These are phyloP conservation scores for Colletotrichum sp. DNA, from an alignment of 2,329 filamentous ascomycete genomes.

Conservation along the genomic window DNA sequence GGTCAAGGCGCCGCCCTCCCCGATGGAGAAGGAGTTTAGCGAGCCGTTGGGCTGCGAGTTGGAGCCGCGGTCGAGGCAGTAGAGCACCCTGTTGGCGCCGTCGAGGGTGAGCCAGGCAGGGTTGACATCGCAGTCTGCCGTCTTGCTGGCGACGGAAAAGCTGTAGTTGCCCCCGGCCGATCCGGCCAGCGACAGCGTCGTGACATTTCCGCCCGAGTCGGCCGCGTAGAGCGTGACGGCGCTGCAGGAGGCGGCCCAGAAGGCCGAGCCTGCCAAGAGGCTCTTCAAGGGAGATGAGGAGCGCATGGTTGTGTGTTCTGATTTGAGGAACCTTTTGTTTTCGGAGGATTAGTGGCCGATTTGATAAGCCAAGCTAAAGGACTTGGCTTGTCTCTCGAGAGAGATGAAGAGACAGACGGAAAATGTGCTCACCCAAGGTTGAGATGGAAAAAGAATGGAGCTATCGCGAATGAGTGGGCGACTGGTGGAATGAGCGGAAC, in stretches of 20 bases:
- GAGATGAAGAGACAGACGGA: background rate
- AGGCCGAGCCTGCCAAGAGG: conserved; percentile 7
- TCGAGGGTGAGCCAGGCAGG: conserved; percentile 22
- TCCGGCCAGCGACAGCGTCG: conserved; percentile 19
- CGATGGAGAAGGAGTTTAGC: conserved; percentile 23
- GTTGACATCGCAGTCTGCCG: conserved; percentile 21
- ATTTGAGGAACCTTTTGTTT: background rate
- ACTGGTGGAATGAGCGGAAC: background rate
- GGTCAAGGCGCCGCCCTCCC: conserved; percentile 14
- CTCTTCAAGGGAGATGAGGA: background rate
- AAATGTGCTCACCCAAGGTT: background rate
- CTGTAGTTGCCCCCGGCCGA: conserved; percentile 8
- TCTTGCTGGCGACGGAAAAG: conserved; percentile 19
- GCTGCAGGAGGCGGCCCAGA: conserved; percentile 4
- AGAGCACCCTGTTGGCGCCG: conserved; percentile 14
- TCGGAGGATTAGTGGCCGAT: background rate
- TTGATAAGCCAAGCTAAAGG: background rate
- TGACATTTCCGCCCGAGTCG: conserved; percentile 24
- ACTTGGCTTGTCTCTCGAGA: background rate
- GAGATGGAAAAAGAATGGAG: background rate
- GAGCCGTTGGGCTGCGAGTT: conserved; percentile 10
- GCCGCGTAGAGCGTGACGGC: conserved; percentile 23
- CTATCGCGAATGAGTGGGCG: background rate
- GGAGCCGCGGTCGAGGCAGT: conserved; percentile 20
- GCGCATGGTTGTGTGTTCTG: background rate